phyloP scores from a whole-genome alignment of 495 filamentous ascomycete species.

The Schizothecium vesticola region DNA sequence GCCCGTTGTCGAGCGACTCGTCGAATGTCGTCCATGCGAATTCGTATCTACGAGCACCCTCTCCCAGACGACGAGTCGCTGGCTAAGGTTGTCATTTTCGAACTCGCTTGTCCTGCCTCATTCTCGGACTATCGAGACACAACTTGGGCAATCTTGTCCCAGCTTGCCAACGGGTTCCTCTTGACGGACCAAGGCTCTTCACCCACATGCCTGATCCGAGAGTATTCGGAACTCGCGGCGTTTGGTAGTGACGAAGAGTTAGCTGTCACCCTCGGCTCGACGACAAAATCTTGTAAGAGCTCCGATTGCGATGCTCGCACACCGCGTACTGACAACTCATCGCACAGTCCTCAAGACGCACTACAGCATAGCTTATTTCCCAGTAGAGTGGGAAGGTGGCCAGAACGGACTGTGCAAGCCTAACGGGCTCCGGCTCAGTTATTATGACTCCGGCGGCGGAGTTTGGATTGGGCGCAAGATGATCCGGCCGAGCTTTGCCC shows the following conservation, averaged over 20 bases:
- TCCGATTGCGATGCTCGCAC: not conserved
- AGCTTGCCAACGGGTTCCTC: conserved; percentile 10
- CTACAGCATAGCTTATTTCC: conserved; percentile 27
- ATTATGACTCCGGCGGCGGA: conserved; percentile 21
- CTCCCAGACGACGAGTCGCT: conserved; percentile 32
- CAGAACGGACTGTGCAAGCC: conserved; percentile 25
- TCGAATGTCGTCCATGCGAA: conserved; percentile 29
- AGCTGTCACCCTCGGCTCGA: conserved; percentile 28
- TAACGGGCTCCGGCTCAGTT: conserved; percentile 25
- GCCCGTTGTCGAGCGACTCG: conserved; percentile 28
- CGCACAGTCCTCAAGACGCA: conserved; percentile 28
- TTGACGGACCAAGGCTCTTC: conserved; percentile 2
- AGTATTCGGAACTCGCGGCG: conserved; percentile 16
- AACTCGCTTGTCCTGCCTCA: conserved; percentile 34
- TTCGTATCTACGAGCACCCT: conserved; percentile 42
- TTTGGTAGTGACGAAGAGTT: conserved; percentile 2
- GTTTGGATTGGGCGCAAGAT: conserved; percentile 31
- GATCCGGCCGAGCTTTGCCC: conserved; percentile 30
- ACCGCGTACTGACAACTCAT: not conserved
- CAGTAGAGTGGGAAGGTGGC: conserved; percentile 17
- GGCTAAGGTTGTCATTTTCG: conserved; percentile 37
- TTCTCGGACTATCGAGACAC: conserved; percentile 42
- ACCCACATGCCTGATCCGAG: conserved; percentile 17
- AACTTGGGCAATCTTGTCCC: conserved; percentile 36
- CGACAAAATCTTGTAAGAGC: conserved; percentile 27